These are phyloP conservation scores for Pyrenula aspistea DNA, from an alignment of 495 filamentous ascomycete species.

Conservation along the genomic window DNA sequence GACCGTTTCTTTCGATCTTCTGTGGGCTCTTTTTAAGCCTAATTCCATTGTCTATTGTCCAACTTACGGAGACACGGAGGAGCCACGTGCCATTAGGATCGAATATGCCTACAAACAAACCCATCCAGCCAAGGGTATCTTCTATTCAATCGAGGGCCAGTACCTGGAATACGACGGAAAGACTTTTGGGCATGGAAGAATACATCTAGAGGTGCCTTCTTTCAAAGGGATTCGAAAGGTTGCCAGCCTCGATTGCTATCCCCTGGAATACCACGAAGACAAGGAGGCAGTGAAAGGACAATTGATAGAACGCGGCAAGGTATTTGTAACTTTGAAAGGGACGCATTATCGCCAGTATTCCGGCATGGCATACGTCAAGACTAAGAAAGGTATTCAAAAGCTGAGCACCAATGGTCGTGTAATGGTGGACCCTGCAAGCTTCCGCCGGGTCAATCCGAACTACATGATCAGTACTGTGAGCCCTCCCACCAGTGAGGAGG, in stretches of 20 bases:
- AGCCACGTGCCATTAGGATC: constrained; percentile 84
- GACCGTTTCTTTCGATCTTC: constrained; percentile 78
- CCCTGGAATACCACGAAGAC: constrained; percentile 72
- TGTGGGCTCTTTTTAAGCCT: constrained; percentile 88
- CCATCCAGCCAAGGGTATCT: constrained; percentile 63
- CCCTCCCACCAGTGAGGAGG: constrained; percentile 56
- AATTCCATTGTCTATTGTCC: constrained; percentile 74
- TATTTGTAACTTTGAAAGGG: constrained; percentile 66
- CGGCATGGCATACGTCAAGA: constrained; percentile 66
- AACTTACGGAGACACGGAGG: constrained; percentile 67
- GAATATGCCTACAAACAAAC: constrained; percentile 64
- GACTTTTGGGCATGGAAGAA: constrained; percentile 55
- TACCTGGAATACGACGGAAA: constrained; percentile 83
- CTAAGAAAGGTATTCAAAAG: constrained; percentile 66
- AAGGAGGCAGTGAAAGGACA: constrained; percentile 48
- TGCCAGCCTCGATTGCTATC: constrained; percentile 64
- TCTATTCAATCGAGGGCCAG: constrained; percentile 70
- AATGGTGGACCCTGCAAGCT: constrained; percentile 83
- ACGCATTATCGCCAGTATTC: constrained; percentile 59
- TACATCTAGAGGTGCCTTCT: constrained; percentile 57
- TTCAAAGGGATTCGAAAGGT: constrained; percentile 85
- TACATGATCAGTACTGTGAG: constrained; percentile 73
- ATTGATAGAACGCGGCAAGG: constrained; percentile 75
- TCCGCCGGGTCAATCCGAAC: constrained; percentile 80
- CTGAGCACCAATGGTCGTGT: constrained; percentile 84